Evolutionary conservation across 176 grass and related monocot genomes (phyloP).

Genomic region (Tillandsia leiboldiana): DNA sequence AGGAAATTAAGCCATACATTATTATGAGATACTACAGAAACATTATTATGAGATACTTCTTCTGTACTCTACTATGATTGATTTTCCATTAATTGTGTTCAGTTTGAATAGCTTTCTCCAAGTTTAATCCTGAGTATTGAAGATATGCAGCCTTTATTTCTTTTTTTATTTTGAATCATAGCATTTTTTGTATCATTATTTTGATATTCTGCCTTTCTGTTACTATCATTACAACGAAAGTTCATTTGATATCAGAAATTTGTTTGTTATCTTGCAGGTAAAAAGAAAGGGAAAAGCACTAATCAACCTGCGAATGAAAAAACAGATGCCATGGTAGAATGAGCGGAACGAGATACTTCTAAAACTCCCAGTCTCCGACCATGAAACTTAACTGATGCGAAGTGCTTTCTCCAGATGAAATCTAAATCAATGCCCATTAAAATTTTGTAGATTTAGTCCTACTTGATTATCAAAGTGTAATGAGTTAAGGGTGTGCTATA

Average conservation of each 20-base stretch:
- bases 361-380: neutral
- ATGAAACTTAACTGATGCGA: neutral
- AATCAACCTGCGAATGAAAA: slow-evolving; percentile 18
- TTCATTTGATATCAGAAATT: neutral
- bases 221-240: neutral
- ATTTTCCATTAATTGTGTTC: neutral
- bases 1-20: neutral
- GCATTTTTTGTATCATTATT: neutral
- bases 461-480: too few species aligned
- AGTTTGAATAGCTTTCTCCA: neutral
- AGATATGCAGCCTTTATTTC: neutral
- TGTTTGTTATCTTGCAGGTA: slow-evolving; percentile 30
- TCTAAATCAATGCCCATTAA: too few species aligned
- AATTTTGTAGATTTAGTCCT: too few species aligned
- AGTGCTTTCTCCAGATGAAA: too few species aligned
- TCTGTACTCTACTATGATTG: neutral
- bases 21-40: neutral
- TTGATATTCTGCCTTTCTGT: neutral
- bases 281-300: slow-evolving; percentile 45
- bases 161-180: slow-evolving; percentile 1
- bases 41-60: neutral
- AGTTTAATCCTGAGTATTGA: neutral
- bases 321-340: slow-evolving; percentile 55
- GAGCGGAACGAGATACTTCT: slow-evolving; percentile 9
- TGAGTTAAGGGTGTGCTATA: too few species aligned